A percentile compares a stretch with the other conserved stretches of the same genome.
Evolutionary conservation across 768 basidiomycete species (phyloP).

Genomic region (Pisolithus sp.): DNA sequence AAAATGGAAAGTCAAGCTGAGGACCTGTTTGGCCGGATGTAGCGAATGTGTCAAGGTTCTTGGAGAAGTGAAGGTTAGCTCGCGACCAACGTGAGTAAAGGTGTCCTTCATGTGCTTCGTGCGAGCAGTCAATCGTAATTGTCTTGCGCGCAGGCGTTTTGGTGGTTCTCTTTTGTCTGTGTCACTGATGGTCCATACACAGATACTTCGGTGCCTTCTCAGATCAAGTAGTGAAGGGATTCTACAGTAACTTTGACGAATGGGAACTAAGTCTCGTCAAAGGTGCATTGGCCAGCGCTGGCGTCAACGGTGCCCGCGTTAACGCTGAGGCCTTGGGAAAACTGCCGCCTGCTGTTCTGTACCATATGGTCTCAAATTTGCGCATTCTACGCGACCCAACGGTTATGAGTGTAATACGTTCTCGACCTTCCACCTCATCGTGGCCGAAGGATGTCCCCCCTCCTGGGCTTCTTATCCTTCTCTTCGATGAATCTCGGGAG

Average conservation of each 20-base stretch:
- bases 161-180: conserved; percentile 5
- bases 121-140: neutral
- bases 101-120: neutral
- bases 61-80: conserved; percentile 55
- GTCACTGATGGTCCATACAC: conserved; percentile 13
- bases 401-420: conserved; percentile 32
- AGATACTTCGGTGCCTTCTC: conserved; percentile 75
- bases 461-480: conserved; percentile 52
- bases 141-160: conserved; percentile 1
- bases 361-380: conserved; percentile 60
- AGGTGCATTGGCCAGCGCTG: conserved; percentile 35
- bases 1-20: conserved; percentile 56
- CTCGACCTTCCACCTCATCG: conserved; percentile 20
- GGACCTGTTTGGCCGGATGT: conserved; percentile 55
- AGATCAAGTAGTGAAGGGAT: conserved; percentile 41
- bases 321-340: conserved; percentile 30
- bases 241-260: conserved; percentile 55
- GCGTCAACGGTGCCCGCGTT: conserved; percentile 11
- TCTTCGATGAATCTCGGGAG: conserved; percentile 41
- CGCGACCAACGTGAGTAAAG: conserved; percentile 62
- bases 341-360: conserved; percentile 45
- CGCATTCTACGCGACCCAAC: conserved; percentile 45
- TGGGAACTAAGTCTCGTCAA: conserved; percentile 60
- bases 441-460: conserved; percentile 61
- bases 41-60: conserved; percentile 64